Conservation (phyloP, 148 eudicot genomes). For the Persicaria maculosa region DNA sequence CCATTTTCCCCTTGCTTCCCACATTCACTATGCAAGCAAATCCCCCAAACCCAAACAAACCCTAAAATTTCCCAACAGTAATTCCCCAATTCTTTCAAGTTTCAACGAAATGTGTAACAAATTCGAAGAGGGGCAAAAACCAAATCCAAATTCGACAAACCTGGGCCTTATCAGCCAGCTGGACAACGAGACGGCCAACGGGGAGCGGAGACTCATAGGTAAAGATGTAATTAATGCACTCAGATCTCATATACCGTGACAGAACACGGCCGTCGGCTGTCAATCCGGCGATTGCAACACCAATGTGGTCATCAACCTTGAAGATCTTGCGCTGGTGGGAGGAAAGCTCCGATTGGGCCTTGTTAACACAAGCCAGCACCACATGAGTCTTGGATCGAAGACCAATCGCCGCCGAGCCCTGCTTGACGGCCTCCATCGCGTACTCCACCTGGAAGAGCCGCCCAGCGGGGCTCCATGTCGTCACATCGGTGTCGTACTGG, state of each 20-base stretch:
- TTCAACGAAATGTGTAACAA: neutral
- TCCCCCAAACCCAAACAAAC: neutral
- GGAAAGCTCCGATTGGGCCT: constrained; percentile 82
- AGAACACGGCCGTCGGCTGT: constrained; percentile 95
- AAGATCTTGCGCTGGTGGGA: constrained; percentile 97
- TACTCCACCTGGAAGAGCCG: constrained; percentile 89
- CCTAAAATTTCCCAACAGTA: neutral
- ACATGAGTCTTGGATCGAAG: constrained; percentile 87
- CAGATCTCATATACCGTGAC: constrained; percentile 81
- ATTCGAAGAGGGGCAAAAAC: neutral
- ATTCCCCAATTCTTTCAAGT: neutral
- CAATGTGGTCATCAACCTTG: constrained; percentile 87
- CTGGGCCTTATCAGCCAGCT: constrained; percentile 98
- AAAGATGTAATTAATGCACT: constrained; percentile 64
- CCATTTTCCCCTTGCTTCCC: neutral
- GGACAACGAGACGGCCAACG: constrained; percentile 90
- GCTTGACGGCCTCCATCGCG: constrained; percentile 99
- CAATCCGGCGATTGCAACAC: constrained; percentile 91
- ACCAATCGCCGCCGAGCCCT: constrained; percentile 92
- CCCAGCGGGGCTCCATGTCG: constrained; percentile 96
- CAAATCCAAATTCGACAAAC: constrained; percentile 16
- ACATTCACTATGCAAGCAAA: neutral
- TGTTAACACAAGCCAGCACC: constrained; percentile 70
- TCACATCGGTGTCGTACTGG: constrained; percentile 97
- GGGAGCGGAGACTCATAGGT: constrained; percentile 75